Evolutionary conservation across 805 yeast species (phyloP).

Genomic region (Saturnispora saitoi): DNA sequence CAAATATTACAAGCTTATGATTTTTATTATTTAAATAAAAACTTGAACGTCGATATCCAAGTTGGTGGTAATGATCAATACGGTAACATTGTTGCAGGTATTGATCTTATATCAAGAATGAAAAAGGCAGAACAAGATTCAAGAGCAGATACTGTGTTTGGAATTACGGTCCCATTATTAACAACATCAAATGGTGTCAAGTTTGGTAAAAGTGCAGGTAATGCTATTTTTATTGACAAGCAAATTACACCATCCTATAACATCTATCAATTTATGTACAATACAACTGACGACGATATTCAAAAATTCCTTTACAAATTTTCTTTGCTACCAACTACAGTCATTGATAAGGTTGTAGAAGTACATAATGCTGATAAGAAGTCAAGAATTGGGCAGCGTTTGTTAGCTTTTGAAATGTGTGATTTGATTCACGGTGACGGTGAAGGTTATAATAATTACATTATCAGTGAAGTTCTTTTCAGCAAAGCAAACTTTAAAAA

Average conservation of each 20-base stretch:
- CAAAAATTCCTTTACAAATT: slow-evolving; percentile 61
- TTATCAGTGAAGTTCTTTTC: slow-evolving; percentile 60
- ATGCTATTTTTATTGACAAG: slow-evolving; percentile 81
- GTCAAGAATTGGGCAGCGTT: slow-evolving; percentile 59
- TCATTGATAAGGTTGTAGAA: slow-evolving; percentile 45
- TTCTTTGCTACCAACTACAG: slow-evolving; percentile 62
- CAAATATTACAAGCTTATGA: slow-evolving; percentile 92
- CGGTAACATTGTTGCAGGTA: slow-evolving; percentile 96
- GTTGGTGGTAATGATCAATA: slow-evolving; percentile 97
- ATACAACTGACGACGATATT: slow-evolving; percentile 70
- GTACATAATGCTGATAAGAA: slow-evolving; percentile 55
- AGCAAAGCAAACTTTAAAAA: slow-evolving; percentile 14
- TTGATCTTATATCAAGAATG: slow-evolving; percentile 70
- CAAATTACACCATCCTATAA: slow-evolving; percentile 71
- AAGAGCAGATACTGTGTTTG: slow-evolving; percentile 38
- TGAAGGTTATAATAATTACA: slow-evolving; percentile 56
- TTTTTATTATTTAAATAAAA: slow-evolving; percentile 67
- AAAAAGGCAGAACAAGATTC: slow-evolving; percentile 15
- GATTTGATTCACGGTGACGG: slow-evolving; percentile 83
- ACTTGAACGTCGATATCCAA: slow-evolving; percentile 58
- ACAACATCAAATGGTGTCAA: slow-evolving; percentile 87
- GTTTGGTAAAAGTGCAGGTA: slow-evolving; percentile 95
- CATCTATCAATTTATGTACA: slow-evolving; percentile 77
- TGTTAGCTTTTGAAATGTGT: slow-evolving; percentile 76
- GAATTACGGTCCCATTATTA: slow-evolving; percentile 82